Evolutionary conservation across 2,329 filamentous ascomycete species (phyloP).

Genomic region (Diplodia seriata): DNA sequence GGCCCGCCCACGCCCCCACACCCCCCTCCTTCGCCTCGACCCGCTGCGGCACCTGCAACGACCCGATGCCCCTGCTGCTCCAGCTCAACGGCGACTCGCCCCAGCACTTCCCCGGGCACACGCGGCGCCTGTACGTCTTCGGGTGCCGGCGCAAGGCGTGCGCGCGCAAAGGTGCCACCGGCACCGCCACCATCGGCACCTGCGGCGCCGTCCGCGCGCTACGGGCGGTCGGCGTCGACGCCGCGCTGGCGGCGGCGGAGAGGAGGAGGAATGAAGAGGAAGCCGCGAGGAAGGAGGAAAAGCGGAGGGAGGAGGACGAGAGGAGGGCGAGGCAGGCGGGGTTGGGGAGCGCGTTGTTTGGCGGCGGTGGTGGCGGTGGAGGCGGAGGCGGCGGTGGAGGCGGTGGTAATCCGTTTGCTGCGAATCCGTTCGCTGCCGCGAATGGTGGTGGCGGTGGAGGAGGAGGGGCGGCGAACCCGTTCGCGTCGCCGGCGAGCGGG

Average conservation of each 20-base stretch:
- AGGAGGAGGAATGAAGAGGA: conserved; percentile 24
- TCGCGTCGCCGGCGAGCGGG: conserved; percentile 41
- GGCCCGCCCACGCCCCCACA: conserved; percentile 73
- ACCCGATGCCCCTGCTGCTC: conserved; percentile 81
- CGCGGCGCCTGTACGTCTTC: conserved; percentile 87
- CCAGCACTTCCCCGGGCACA: conserved; percentile 83
- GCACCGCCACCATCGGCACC: too few relatives aligned
- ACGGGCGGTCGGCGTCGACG: conserved; percentile 67
- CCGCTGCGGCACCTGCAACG: conserved; percentile 86
- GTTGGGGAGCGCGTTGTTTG: conserved; percentile 74
- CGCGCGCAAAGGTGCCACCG: conserved; percentile 75
- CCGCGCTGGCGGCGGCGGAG: conserved; percentile 36
- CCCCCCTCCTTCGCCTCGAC: conserved; percentile 78
- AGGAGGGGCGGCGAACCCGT: conserved; percentile 61
- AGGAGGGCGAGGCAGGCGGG: conserved; percentile 38
- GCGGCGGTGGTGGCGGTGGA: conserved; percentile 68
- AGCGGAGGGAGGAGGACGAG: conserved; percentile 39
- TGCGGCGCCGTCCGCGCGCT: conserved; percentile 79
- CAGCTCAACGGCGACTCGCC: conserved; percentile 92
- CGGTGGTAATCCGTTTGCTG: conserved; percentile 65
- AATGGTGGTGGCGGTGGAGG: not conserved
- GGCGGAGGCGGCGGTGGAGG: conserved; percentile 43
- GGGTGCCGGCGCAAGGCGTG: conserved; percentile 80
- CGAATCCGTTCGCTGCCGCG: conserved; percentile 60
- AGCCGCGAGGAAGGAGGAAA: conserved; percentile 37